These are phyloP conservation scores for Talaromyces sp. DNA, from an alignment of 2,329 filamentous ascomycete species.

Conservation along the genomic window DNA sequence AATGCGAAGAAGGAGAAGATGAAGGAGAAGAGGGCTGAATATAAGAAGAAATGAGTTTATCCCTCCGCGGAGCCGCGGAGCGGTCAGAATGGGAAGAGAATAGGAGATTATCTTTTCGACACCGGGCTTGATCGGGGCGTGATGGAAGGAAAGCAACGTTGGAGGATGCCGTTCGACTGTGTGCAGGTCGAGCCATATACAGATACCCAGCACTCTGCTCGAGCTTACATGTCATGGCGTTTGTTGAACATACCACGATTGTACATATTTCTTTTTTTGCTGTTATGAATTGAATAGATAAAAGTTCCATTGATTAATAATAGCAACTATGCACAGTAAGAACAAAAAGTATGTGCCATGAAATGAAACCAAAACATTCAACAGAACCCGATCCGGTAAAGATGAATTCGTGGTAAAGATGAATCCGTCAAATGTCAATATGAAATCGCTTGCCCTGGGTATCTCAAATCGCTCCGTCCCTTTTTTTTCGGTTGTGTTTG, in stretches of 20 bases:
- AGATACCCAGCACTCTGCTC: not conserved
- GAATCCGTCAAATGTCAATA: conserved; percentile 18
- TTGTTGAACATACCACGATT: not conserved
- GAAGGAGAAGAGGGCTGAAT: conserved; percentile 29
- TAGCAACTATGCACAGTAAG: not conserved
- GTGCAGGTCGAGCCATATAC: not conserved
- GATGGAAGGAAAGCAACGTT: not conserved
- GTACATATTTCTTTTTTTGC: not conserved
- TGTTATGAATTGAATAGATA: not conserved
- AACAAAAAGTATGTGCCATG: conserved; percentile 9
- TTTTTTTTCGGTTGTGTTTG: not conserved
- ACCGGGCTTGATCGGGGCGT: not conserved
- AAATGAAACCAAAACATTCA: not conserved
- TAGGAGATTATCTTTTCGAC: no score
- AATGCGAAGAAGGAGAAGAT: conserved; percentile 63
- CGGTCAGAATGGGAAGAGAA: not conserved
- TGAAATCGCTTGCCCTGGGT: conserved; percentile 30
- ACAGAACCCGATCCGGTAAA: not conserved
- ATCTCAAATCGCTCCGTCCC: conserved; percentile 25
- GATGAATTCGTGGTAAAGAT: not conserved
- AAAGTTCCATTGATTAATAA: not conserved
- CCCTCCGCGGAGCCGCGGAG: no score
- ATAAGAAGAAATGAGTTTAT: conserved; percentile 15
- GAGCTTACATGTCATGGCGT: conserved; percentile 1
- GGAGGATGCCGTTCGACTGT: not conserved